phyloP scores from a whole-genome alignment of 2,329 filamentous ascomycete genomes.

The Trematosphaeria pertusa region DNA sequence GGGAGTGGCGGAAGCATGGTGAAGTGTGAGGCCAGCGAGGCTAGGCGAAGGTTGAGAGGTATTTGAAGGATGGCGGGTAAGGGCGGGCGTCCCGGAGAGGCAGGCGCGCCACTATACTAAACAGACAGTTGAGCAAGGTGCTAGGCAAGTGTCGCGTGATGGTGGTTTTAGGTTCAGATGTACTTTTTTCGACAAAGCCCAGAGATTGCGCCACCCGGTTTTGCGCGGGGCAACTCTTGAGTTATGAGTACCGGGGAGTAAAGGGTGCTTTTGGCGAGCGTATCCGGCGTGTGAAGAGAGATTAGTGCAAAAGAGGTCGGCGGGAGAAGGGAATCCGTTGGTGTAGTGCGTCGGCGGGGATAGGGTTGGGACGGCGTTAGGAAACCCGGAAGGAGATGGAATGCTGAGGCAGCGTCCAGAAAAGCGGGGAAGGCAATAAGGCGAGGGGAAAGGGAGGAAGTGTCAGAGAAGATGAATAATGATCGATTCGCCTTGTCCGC shows the following conservation, averaged over 20 bases:
- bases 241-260: not conserved
- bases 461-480: constrained; percentile 16
- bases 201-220: constrained; percentile 5
- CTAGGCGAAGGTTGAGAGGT: not conserved
- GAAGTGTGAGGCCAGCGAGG: constrained; percentile 3
- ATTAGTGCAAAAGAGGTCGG: constrained; percentile 6
- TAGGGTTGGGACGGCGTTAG: constrained; percentile 2
- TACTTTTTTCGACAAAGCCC: constrained; percentile 5
- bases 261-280: not conserved
- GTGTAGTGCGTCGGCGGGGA: constrained; percentile 14
- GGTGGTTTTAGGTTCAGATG: not conserved
- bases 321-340: constrained; percentile 13
- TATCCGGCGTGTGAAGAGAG: not conserved
- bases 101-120: not conserved
- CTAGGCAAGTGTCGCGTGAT: constrained; percentile 11
- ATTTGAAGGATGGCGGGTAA: not conserved
- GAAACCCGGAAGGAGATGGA: constrained; percentile 11
- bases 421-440: constrained; percentile 3
- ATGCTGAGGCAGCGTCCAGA: constrained; percentile 5
- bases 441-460: constrained; percentile 2
- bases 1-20: constrained; percentile 54
- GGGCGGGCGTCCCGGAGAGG: not conserved
- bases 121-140: constrained; percentile 2
- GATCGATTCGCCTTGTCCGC: constrained; percentile 17
- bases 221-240: not conserved